Evolutionary conservation across 768 basidiomycete genomes (phyloP).

Genomic region (Termitomyces sp.): DNA sequence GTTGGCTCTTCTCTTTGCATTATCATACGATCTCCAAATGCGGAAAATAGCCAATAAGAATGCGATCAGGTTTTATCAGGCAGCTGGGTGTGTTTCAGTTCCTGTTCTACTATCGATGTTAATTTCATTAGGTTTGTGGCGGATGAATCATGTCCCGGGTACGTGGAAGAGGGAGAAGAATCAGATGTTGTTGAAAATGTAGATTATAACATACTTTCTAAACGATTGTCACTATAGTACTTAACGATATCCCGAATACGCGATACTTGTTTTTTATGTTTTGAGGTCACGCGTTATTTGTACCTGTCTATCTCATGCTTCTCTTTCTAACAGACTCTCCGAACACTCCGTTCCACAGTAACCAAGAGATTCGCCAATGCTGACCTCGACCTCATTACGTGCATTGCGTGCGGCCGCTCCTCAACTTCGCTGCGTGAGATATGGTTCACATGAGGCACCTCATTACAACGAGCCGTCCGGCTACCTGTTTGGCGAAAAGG

Average conservation of each 20-base stretch:
- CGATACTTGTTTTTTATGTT: no score
- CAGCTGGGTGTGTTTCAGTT: constrained; percentile 40
- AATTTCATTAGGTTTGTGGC: constrained; percentile 37
- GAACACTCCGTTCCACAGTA: constrained; percentile 4
- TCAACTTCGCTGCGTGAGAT: constrained; percentile 36
- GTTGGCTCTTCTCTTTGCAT: constrained; percentile 28
- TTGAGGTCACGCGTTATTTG: constrained; percentile 9
- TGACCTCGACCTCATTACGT: constrained; percentile 45
- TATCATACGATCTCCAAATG: constrained; percentile 6
- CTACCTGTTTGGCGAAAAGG: constrained; percentile 87
- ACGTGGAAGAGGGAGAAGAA: constrained; percentile 23
- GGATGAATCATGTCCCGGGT: constrained; percentile 50
- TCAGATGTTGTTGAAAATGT: constrained; percentile 22
- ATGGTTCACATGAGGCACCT: constrained; percentile 72
- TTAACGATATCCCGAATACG: not conserved
- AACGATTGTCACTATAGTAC: constrained; percentile 9
- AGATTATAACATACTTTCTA: constrained; percentile 45
- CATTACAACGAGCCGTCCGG: constrained; percentile 89
- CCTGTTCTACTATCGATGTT: not conserved
- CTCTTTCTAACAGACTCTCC: constrained; percentile 5
- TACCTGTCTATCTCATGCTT: constrained; percentile 11
- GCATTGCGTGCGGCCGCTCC: constrained; percentile 32
- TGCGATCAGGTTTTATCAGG: constrained; percentile 47
- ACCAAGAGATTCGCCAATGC: constrained; percentile 24
- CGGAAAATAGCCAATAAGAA: constrained; percentile 32